Evolutionary conservation across 140 eudicot species (phyloP).

Genomic region (Stevia rebaudiana): DNA sequence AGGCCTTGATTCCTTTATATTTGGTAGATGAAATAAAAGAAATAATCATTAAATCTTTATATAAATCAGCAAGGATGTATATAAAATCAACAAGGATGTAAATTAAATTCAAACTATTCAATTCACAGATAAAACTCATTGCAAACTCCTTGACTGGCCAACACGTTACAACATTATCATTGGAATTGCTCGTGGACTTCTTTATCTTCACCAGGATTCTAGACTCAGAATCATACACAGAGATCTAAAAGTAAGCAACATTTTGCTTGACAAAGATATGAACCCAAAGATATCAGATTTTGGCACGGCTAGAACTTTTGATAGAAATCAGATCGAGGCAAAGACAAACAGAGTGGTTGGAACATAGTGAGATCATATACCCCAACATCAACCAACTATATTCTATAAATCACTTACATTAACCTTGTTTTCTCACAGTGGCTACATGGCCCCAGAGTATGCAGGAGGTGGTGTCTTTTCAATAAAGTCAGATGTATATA

Average conservation of each 20-base stretch:
- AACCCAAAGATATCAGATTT: slow-evolving; percentile 45
- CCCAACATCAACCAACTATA: too few relatives aligned
- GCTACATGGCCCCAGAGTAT: too few relatives aligned
- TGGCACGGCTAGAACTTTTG: slow-evolving; percentile 40
- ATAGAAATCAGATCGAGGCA: slow-evolving; percentile 29
- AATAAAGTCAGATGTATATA: too few relatives aligned
- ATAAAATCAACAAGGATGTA: neutral
- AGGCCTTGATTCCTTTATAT: slow-evolving; percentile 34
- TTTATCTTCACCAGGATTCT: slow-evolving; percentile 40
- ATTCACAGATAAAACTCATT: slow-evolving; percentile 24
- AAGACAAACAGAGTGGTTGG: slow-evolving; percentile 36
- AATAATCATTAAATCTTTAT: too few relatives aligned
- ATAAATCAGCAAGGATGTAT: too few relatives aligned
- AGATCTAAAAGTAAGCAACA: slow-evolving; percentile 24
- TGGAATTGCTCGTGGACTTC: slow-evolving; percentile 39
- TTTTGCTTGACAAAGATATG: slow-evolving; percentile 36
- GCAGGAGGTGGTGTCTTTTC: too few relatives aligned
- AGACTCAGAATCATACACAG: slow-evolving; percentile 29
- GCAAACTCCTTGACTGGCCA: slow-evolving; percentile 31
- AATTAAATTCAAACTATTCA: neutral
- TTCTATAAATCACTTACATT: too few relatives aligned
- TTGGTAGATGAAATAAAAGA: neutral
- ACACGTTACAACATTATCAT: slow-evolving; percentile 17
- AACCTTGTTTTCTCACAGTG: too few relatives aligned
- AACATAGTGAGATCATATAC: slow-evolving; percentile 38